These are phyloP conservation scores for Scleroderma citrinum DNA, from an alignment of 768 basidiomycete species.

Conservation along the genomic window DNA sequence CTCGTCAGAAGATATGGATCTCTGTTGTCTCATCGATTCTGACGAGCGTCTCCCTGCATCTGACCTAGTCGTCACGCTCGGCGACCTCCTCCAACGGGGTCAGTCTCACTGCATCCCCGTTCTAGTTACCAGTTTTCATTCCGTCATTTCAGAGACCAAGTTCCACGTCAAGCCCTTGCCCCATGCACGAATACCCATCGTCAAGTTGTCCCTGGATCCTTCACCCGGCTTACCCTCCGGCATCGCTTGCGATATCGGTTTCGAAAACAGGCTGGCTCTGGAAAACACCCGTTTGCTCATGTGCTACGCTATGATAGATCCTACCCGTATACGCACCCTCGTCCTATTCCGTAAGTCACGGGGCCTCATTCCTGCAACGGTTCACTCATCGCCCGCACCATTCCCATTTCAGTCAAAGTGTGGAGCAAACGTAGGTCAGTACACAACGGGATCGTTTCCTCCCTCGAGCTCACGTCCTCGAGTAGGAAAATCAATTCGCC, in stretches of 20 bases:
- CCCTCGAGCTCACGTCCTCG: conserved; percentile 3
- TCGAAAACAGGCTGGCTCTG: conserved; percentile 93
- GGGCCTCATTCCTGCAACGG: conserved; percentile 5
- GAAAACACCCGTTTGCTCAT: conserved; percentile 95
- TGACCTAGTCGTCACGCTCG: conserved; percentile 91
- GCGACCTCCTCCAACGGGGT: conserved; percentile 92
- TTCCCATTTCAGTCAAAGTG: conserved; percentile 72
- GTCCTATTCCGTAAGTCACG: conserved; percentile 87
- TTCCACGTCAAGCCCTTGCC: conserved; percentile 95
- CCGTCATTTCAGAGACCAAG: conserved; percentile 67
- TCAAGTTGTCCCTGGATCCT: conserved; percentile 90
- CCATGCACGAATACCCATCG: conserved; percentile 96
- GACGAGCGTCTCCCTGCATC: conserved; percentile 71
- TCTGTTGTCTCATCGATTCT: conserved; percentile 94
- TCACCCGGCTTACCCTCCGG: conserved; percentile 76
- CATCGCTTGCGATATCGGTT: conserved; percentile 97
- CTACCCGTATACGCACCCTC: conserved; percentile 85
- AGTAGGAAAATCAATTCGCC: conserved; percentile 95
- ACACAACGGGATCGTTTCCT: background rate
- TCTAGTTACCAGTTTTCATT: conserved; percentile 5
- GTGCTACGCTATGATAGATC: conserved; percentile 97
- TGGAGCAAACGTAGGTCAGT: conserved; percentile 90
- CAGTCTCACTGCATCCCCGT: conserved; percentile 23
- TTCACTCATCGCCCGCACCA: conserved; percentile 8
- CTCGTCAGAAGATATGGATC: conserved; percentile 80